A percentile compares a stretch with the other conserved stretches of the same genome.
These are phyloP conservation scores for Aspergillus proliferans DNA, from an alignment of 2,329 filamentous ascomycete species.

Conservation along the genomic window DNA sequence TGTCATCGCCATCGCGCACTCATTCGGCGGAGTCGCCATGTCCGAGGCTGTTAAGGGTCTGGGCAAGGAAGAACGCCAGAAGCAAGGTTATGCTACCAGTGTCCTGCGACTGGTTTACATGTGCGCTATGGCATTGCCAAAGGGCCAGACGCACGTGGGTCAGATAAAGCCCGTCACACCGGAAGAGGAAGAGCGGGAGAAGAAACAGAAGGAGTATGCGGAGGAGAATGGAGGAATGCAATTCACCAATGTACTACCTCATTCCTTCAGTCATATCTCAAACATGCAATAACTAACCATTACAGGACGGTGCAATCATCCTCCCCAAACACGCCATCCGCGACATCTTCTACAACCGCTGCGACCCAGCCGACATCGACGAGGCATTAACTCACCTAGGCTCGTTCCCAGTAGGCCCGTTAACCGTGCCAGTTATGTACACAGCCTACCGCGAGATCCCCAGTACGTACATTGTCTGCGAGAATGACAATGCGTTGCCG, in stretches of 20 bases:
- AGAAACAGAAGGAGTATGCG: constrained; percentile 10
- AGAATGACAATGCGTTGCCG: constrained; percentile 20
- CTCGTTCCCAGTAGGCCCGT: constrained; percentile 16
- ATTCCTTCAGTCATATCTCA: not conserved
- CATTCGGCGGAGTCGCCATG: constrained; percentile 27
- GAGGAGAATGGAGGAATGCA: constrained; percentile 12
- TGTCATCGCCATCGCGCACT: constrained; percentile 26
- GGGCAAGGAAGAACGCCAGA: constrained; percentile 16
- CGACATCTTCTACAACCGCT: constrained; percentile 19
- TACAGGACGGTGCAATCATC: constrained; percentile 19
- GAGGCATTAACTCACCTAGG: constrained; percentile 19
- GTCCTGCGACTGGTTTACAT: constrained; percentile 23
- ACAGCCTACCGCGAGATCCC: constrained; percentile 23
- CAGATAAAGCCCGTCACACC: constrained; percentile 17
- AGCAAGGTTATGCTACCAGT: constrained; percentile 11
- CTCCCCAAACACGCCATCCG: constrained; percentile 11
- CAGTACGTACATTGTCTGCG: constrained; percentile 24
- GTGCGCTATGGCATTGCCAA: constrained; percentile 20
- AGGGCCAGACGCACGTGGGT: constrained; percentile 17
- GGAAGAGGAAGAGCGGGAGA: constrained; percentile 18
- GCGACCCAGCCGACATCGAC: constrained; percentile 17
- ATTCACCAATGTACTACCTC: constrained; percentile 10
- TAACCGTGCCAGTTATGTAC: constrained; percentile 21
- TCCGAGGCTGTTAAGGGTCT: constrained; percentile 25
- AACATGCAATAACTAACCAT: not conserved